Conservation (phyloP, 2,329 filamentous ascomycete species). For the Claviceps paspali region DNA sequence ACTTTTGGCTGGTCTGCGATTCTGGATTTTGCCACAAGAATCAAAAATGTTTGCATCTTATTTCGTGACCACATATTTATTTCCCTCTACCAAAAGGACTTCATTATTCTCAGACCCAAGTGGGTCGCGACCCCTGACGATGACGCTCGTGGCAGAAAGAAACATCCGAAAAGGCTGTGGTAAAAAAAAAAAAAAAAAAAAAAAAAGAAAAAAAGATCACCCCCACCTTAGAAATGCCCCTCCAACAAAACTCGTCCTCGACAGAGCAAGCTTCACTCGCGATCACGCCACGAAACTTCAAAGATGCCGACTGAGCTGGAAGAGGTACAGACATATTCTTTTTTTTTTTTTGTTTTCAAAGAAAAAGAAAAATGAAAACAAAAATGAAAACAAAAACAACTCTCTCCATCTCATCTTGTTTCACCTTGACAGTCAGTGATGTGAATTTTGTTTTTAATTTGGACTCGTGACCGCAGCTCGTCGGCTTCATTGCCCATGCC, state of each 20-base stretch:
- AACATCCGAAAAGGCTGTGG: slow-evolving; percentile 1
- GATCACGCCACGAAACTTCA: neutral
- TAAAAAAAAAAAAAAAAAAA: neutral
- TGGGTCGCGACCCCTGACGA: slow-evolving; percentile 8
- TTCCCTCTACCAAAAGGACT: too few species aligned
- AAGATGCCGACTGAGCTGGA: slow-evolving; percentile 61
- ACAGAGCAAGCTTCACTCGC: slow-evolving; percentile 1
- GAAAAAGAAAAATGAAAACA: slow-evolving; percentile 1
- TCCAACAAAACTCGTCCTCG: slow-evolving; percentile 5
- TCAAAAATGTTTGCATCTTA: too few species aligned
- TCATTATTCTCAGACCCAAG: slow-evolving; percentile 5
- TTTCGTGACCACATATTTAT: too few species aligned
- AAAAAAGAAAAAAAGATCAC: slow-evolving; percentile 5
- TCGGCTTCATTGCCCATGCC: slow-evolving; percentile 84
- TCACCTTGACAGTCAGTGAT: too few species aligned
- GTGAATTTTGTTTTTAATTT: neutral
- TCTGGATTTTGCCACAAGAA: too few species aligned
- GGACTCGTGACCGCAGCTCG: slow-evolving; percentile 40
- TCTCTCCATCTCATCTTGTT: too few species aligned
- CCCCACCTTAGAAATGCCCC: slow-evolving; percentile 11
- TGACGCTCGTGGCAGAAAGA: slow-evolving; percentile 6
- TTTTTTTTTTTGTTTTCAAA: too few species aligned
- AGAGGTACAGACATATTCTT: too few species aligned
- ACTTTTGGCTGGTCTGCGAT: too few species aligned
- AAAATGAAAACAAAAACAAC: neutral